Conservation (phyloP, 805 yeast species). For the Teunomyces stri region DNA sequence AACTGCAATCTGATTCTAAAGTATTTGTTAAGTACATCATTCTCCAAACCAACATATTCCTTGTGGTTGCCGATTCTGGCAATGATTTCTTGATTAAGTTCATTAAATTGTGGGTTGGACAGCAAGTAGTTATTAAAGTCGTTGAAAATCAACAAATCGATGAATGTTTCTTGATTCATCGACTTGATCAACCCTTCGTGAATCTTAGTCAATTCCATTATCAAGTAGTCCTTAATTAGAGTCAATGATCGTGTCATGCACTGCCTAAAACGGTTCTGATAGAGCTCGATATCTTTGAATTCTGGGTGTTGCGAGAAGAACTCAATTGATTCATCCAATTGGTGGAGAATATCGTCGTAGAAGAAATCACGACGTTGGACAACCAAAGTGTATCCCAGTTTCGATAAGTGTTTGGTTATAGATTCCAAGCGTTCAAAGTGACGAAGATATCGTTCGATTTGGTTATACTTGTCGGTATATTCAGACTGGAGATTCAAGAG, state of each 20-base stretch:
- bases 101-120: conserved; percentile 27
- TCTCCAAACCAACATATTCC: conserved; percentile 64
- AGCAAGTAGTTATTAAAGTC: conserved; percentile 45
- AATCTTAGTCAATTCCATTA: conserved; percentile 37
- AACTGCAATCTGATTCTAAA: conserved; percentile 55
- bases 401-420: conserved; percentile 65
- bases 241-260: conserved; percentile 81
- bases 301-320: conserved; percentile 51
- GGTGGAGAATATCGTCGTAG: conserved; percentile 41
- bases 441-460: conserved; percentile 48
- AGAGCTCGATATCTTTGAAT: conserved; percentile 68
- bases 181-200: conserved; percentile 16
- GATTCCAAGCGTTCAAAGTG: conserved; percentile 71
- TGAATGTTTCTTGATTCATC: conserved; percentile 32
- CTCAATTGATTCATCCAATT: conserved; percentile 63
- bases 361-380: conserved; percentile 46
- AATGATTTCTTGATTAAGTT: conserved; percentile 34
- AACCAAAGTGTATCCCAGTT: conserved; percentile 65
- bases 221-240: conserved; percentile 65
- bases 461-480: conserved; percentile 40
- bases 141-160: conserved; percentile 64
- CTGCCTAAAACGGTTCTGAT: conserved; percentile 71
- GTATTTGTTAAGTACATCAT: conserved; percentile 65
- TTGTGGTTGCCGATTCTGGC: conserved; percentile 35
- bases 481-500: conserved; percentile 47